Evolutionary conservation across 2,329 filamentous ascomycete genomes (phyloP), one percentile per base, ranked within the genome.

Genomic region (Calonectria hongkongensis): DNA sequence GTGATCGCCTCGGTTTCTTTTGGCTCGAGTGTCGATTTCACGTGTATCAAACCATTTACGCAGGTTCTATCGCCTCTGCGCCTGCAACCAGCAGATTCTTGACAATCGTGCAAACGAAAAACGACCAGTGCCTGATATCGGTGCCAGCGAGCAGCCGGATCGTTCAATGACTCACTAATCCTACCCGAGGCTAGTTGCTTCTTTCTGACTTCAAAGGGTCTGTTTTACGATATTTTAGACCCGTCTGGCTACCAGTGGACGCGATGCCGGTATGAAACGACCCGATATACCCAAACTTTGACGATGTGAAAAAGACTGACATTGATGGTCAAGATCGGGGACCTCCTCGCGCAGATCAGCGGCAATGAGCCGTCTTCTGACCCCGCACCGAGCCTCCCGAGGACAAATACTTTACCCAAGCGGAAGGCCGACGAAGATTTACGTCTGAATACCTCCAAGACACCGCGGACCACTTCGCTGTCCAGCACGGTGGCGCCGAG

Each of bases 341-440:
- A 84, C 72, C 79, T 84, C 63, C 77, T 84, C 41, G 91, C 90
- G 76, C 89, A 91, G 80, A 93, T 93, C 76, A 89, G 86, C 75
- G 91, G 87, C 74, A 86, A 88, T 65, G 74, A 73, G 80, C 83
- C 86, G 77, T 78, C 87, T 16, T 78, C 81, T 54, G 78, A 79
- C 63, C 71, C 84, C 51, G 76, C 84, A 18, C 77, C 84, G 9
- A 78, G 81, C 41, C 72, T 81, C 18, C 72, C 74, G 25, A 79
- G 80, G 68, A 71, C 78, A 7, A 79, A 73, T 39, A 73, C 78
- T 15, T 66, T 82, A 33, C 81, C 85, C 45, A 93, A 93, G 82
- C 88, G 91, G 75, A 93, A 92, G 79, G 88, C 90, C 62, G 88
- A 89, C 43, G 85, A 88, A 72, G 88, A 91, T 68, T 80, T 88